These are phyloP conservation scores for Exobasidium cylindrosporum DNA, from an alignment of 1,284 basidiomycete species.

Conservation along the genomic window DNA sequence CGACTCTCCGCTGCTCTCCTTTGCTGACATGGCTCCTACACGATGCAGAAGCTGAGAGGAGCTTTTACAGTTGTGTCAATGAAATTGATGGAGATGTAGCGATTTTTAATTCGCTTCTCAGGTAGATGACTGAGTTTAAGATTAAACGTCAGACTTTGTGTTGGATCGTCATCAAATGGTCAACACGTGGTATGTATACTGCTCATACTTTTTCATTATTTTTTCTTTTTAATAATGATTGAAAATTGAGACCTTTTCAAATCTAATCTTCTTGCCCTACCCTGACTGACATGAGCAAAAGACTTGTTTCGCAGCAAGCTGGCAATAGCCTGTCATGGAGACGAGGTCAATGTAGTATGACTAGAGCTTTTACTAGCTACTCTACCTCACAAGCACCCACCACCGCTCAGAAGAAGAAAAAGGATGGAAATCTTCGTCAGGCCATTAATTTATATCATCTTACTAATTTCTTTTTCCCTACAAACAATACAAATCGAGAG, in stretches of 20 bases:
- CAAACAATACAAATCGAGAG: slow-evolving; percentile 2
- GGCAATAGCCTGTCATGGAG: background rate
- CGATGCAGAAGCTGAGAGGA: no score
- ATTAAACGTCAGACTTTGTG: no score
- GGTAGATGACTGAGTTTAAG: no score
- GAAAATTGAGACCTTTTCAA: no score
- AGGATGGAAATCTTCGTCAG: slow-evolving; percentile 37
- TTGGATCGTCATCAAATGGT: no score
- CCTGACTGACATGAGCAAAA: background rate
- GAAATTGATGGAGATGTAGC: no score
- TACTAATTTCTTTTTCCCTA: slow-evolving; percentile 44
- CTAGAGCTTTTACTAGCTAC: background rate
- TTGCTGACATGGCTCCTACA: background rate
- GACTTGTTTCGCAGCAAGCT: background rate
- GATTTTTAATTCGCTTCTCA: no score
- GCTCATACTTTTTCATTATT: no score
- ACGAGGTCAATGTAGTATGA: background rate
- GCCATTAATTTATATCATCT: slow-evolving; percentile 52
- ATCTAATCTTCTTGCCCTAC: no score
- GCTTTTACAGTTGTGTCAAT: no score
- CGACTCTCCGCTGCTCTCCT: background rate
- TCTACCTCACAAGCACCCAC: background rate
- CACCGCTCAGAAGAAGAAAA: background rate
- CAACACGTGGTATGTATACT: no score
- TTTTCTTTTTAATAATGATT: no score